Evolutionary conservation across 768 basidiomycete genomes (phyloP).

Genomic region (Suillus plorans): DNA sequence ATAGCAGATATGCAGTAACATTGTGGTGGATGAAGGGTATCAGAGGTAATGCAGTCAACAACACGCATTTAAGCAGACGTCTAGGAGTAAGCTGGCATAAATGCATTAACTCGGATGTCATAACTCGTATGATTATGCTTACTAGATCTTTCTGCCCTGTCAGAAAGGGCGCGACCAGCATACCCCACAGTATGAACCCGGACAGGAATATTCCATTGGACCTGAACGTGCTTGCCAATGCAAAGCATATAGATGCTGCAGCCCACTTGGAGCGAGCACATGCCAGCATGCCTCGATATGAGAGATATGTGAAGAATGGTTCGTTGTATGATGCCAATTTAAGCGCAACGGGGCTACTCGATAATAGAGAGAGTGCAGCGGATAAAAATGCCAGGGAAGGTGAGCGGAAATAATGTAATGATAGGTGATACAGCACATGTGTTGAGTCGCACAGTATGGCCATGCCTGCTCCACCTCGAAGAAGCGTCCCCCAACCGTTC

Average conservation of each 20-base stretch:
- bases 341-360: slow-evolving; percentile 77
- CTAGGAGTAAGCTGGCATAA: slow-evolving; percentile 33
- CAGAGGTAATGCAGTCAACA: slow-evolving; percentile 48
- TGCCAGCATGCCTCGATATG: slow-evolving; percentile 52
- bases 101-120: neutral
- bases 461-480: slow-evolving; percentile 39
- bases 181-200: slow-evolving; percentile 80
- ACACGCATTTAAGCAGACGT: slow-evolving; percentile 34
- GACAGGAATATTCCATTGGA: slow-evolving; percentile 76
- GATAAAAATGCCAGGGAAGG: slow-evolving; percentile 61
- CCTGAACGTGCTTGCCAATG: slow-evolving; percentile 63
- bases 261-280: slow-evolving; percentile 45
- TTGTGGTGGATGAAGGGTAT: slow-evolving; percentile 77
- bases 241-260: slow-evolving; percentile 58
- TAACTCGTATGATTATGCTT: slow-evolving; percentile 11
- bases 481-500: slow-evolving; percentile 22
- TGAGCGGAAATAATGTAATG: slow-evolving; percentile 54
- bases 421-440: slow-evolving; percentile 54
- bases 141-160: slow-evolving; percentile 30
- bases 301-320: slow-evolving; percentile 80
- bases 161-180: slow-evolving; percentile 56
- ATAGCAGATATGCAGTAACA: slow-evolving; percentile 57
- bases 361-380: slow-evolving; percentile 67
- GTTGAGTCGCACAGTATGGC: slow-evolving; percentile 43
- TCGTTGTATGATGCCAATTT: slow-evolving; percentile 78